Evolutionary conservation across 192 early-diverging fungal species (phyloP), one percentile per base, ranked within the genome.

Genomic region (Linnemannia elongata): DNA sequence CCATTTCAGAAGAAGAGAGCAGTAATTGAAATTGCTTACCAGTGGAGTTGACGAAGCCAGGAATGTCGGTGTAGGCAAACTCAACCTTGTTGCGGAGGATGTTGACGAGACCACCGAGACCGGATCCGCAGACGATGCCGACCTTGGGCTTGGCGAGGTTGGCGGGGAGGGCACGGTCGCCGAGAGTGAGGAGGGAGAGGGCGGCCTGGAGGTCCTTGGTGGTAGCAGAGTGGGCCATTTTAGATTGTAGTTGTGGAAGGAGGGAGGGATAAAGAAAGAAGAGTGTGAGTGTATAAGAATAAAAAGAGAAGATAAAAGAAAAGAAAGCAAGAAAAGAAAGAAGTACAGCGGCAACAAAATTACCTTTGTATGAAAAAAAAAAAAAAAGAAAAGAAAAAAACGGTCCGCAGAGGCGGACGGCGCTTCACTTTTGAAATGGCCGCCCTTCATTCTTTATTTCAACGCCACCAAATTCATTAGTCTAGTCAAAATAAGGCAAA

Each of bases 71-170:
- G 90, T 95, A 96, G 5, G 92, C 69, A 63, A 98, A 93, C 79
- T 93, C 93, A 47, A 94, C 80, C 17, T 90, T 88, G 54, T 88
- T 89, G 63, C 78, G 88, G 47, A 97, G 91, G 69, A 90, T 92
- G 68, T 95, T 93, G n/a, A 93, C 96, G 18, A 97, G 88, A 20
- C 95, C 95, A 68, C 95, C 95, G 39, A 98, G 90, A 6, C 97
- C 96, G 36, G 92, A 92, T 35, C 97, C 97, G 89, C 96, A 97
- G 72, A 97, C 91, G 41, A 98, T 93, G 18, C 93, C 96, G 70
- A 98, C 88, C 76, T 91, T 89, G n/a, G 95, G 92, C 69, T 85
- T 79, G 54, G 82, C 68, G 35, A 87, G 69, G 52, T 91, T 69
- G 70, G 69, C 70, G 60, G 89, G 85, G 35, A 90, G 70, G 63